phyloP scores from a whole-genome alignment of 2,329 filamentous ascomycete genomes.

The Escovopsis sp. region DNA sequence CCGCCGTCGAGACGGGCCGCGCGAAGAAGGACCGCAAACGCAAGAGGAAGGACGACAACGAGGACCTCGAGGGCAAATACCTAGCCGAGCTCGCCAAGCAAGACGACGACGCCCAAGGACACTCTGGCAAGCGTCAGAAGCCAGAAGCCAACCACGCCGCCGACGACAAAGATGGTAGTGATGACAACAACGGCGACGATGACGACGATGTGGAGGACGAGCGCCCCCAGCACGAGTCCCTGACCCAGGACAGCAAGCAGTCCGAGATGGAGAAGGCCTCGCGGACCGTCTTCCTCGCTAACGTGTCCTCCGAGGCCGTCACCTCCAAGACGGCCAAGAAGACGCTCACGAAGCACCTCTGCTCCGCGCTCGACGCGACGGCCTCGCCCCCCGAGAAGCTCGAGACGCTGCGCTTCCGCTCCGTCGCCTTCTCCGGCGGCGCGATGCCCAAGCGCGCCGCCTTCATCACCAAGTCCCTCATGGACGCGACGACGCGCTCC shows the following conservation, averaged over 20 bases:
- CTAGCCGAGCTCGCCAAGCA: constrained; percentile 48
- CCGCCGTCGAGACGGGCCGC: constrained; percentile 21
- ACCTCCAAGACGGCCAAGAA: constrained; percentile 71
- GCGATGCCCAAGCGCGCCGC: constrained; percentile 85
- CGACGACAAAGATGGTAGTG: constrained; percentile 9
- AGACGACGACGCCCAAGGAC: constrained; percentile 37
- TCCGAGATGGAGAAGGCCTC: constrained; percentile 67
- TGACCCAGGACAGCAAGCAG: constrained; percentile 34
- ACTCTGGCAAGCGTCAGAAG: constrained; percentile 42
- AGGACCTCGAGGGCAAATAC: constrained; percentile 57
- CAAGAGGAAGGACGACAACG: constrained; percentile 51
- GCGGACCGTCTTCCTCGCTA: constrained; percentile 84
- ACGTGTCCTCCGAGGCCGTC: constrained; percentile 73
- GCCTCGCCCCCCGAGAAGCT: constrained; percentile 50
- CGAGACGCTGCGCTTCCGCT: constrained; percentile 87
- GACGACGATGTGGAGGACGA: constrained; percentile 27
- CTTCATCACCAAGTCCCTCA: constrained; percentile 77
- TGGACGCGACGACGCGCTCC: constrained; percentile 80
- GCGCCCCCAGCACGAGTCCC: constrained; percentile 41
- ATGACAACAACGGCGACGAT: constrained; percentile 21
- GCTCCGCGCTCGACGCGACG: constrained; percentile 50
- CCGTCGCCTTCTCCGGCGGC: constrained; percentile 65
- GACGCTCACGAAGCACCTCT: constrained; percentile 58
- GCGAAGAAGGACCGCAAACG: constrained; percentile 40
- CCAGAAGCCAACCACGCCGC: constrained; percentile 12